Conservation (phyloP, 2,329 filamentous ascomycete species). For the Aureobasidium sp. region DNA sequence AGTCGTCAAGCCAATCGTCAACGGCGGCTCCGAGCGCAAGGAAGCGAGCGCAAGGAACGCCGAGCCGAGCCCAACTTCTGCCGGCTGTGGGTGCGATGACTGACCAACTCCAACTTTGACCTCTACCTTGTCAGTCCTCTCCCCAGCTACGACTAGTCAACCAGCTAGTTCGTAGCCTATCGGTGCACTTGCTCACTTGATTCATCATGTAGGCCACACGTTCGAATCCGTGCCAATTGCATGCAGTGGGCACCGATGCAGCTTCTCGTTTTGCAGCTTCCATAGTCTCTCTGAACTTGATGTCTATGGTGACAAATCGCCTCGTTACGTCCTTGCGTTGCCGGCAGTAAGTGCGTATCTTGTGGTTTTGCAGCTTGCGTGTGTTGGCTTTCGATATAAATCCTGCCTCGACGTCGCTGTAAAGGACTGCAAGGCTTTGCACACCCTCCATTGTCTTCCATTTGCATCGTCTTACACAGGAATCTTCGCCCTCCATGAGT, state of each 20-base stretch:
- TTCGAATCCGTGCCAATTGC: not conserved
- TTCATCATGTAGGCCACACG: not conserved
- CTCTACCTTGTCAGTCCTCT: slow-evolving; percentile 3
- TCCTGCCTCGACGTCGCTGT: not conserved
- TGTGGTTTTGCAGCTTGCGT: not conserved
- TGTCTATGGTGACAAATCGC: not conserved
- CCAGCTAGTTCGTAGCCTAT: not conserved
- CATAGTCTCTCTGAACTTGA: not conserved
- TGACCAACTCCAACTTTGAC: not conserved
- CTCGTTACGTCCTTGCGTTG: not conserved
- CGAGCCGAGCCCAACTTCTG: slow-evolving; percentile 1
- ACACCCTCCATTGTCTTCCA: not conserved
- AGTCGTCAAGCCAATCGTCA: not conserved
- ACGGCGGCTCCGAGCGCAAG: slow-evolving; percentile 1
- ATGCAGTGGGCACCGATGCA: slow-evolving; percentile 2
- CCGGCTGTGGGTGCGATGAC: not conserved
- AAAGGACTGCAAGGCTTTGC: not conserved
- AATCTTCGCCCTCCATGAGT: not conserved
- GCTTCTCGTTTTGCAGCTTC: not conserved
- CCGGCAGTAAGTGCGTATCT: not conserved
- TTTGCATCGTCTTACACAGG: not conserved
- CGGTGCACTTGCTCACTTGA: slow-evolving; percentile 1
- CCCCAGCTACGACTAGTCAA: not conserved
- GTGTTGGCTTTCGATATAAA: not conserved
- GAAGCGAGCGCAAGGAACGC: not conserved